Percentiles rank a stretch among this genome's conserved stretches.
Conservation (phyloP, 257 asterid species). For the Vinca minor region DNA sequence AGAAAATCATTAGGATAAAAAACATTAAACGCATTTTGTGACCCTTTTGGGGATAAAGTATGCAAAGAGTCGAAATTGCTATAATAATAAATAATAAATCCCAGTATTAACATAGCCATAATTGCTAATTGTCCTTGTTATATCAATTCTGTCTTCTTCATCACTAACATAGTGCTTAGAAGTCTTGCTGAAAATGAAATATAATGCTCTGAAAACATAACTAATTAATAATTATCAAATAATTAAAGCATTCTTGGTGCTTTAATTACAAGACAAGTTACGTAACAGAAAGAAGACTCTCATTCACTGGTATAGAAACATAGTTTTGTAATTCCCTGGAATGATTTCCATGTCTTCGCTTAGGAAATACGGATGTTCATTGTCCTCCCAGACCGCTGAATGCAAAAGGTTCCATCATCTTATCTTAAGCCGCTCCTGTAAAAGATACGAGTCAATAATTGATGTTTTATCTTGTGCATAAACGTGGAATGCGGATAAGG, state of each 20-base stretch:
- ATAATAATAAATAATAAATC: too few species aligned
- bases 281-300: not conserved
- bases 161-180: too few species aligned
- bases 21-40: too few species aligned
- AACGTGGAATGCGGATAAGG: not conserved
- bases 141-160: too few species aligned
- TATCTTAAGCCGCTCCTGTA: not conserved
- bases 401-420: not conserved
- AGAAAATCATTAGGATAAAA: too few species aligned
- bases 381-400: not conserved
- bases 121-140: too few species aligned
- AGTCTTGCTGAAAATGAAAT: not conserved
- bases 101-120: too few species aligned
- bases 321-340: not conserved
- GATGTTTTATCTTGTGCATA: not conserved
- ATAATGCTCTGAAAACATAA: not conserved
- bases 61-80: too few species aligned
- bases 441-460: not conserved
- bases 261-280: not conserved
- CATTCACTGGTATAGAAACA: not conserved
- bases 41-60: too few species aligned
- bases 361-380: not conserved
- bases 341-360: not conserved
- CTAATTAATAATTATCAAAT: too few species aligned
- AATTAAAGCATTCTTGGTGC: not conserved